Base-by-base conservation (phyloP, 1,284 basidiomycete species). In the Fomitopsis schrenkii region DNA sequence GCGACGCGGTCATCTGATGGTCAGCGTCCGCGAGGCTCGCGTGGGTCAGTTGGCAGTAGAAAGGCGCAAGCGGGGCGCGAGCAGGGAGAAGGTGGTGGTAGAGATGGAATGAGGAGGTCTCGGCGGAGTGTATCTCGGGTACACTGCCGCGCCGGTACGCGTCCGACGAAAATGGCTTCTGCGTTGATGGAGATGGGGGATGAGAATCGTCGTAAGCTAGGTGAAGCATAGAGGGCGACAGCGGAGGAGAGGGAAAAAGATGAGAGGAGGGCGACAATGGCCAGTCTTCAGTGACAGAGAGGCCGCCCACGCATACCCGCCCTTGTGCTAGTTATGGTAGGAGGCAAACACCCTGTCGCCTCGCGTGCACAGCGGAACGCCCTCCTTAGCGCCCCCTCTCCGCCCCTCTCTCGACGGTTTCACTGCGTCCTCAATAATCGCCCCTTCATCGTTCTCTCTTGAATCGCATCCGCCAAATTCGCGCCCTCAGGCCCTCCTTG, bases 21-120 rank as follows among this genome's bases (percentile, higher is more conserved):
- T 71, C 70, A 62, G 62, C n/a, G 30, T 57, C 46, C 50, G 59
- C 46, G 55, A 62, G 56, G 15, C 61, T 59, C 52, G 70, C 22
- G 22, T 22, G 22, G 22, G 22, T 60, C 19, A 66, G 60, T 63
- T 72, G 72, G 26, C 70, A 68, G 60, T 72, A 69, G 48, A 74
- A 65, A 14, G 70, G 68, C 3, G 71, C 70, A 28, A 74, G 67
- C 33, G 72, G 72, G 30, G 71, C 63, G 55, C 73, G 70, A 14
- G 63, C 56, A 55, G 48, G 22, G 38, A 59, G 53, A 17, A 55
- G 15, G 36, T 36, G 56, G 55, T 33, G 60, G 54, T 60, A 56
- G 42, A 45, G 35, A 54, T 55, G 45, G 38, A 46, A 22, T 45
- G 61, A 19, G 40, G 64, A 57, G 46, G 57, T 33, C 38, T 62